Base-by-base conservation (phyloP, 257 asterid genomes). In the Primulina eburnea region DNA sequence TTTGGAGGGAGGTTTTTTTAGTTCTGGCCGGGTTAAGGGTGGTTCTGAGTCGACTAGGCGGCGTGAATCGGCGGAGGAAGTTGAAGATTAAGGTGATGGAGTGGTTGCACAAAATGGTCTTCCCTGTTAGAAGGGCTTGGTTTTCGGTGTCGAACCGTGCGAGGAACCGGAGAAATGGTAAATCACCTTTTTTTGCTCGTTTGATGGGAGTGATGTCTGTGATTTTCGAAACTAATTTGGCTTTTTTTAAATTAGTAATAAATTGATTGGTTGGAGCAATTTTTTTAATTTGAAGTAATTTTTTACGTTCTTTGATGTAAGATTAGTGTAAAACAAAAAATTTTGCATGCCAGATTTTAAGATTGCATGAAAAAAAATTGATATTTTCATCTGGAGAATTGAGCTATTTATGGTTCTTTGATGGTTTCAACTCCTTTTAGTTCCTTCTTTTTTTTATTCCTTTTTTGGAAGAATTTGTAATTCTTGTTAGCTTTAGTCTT, bases 41-140 rank as follows among this genome's bases (percentile, higher is more conserved):
- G 77, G 69, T 76, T 73, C 35, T 85, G 73, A 68, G 85, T 79
- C 81, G 90, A 81, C 76, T 87, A 60, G 87, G 95, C 71, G 81
- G 83, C 70, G 79, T 86, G 55, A 70, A 64, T 37, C 68, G 87
- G 80, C 87, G 82, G 86, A 71, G 76, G 83, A 91, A 75, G 80
- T 82, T 77, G 71, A 87, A 71, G 84, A 76, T 69, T 28, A 80
- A 80, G 85, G 86, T 77, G 76, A 84, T 82, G 85, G 90, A 87
- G 75, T 87, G 83, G 92, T 87, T 89, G 93, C 88, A 81, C 37
- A 91, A 84, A 71, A 82, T 91, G 76, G 92, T 82, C 14, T 89
- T 89, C 68, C 97, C 97, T 28, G 89, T 91, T 50, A 75, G 93
- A 52, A 83, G 89, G 73, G 95, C 79, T 70, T 87, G 90, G 93